Evolutionary conservation across 768 basidiomycete genomes (phyloP), one percentile per base, ranked within the genome.

Genomic region (Boletus rex-veris): DNA sequence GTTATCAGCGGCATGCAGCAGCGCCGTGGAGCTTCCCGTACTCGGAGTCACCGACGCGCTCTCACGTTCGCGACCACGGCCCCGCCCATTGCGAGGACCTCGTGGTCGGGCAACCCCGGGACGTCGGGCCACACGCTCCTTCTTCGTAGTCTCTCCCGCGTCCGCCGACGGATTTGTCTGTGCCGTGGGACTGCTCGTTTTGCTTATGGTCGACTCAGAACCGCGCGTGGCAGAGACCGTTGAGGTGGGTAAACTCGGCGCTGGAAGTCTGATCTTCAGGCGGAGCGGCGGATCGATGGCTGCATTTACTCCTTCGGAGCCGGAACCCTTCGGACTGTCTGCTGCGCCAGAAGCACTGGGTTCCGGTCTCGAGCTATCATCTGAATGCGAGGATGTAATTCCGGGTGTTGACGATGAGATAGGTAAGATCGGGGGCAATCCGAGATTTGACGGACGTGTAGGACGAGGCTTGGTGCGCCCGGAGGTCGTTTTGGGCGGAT

Each of bases 381-480:
- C 28, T 9, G 33, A 49, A 28, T 3, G 41, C 2, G 15, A 9
- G 31, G 45, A 7, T 9, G 12, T 18, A 5, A 28, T 19, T 36
- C 19, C 21, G 11, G 36, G 1, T 28, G 53, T 37, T 3, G 56
- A 40, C 43, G 51, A 42, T 3, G 48, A 15, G 1, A 3, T 31
- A 14, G 57, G 41, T 3, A 39, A 48, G 44, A 55, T 24, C 1
- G 54, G 55, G 12, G 52, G 45, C 7, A 48, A n/a, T 7, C 52
- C 36, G 0, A 62, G 54, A 26, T 52, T 66, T 3, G 69, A 71
- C 5, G 59, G 50, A 5, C 5, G 48, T 15, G 4, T 9, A 8
- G 58, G 57, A 16, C 48, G 55, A 37, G 51, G 35, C 24, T 31
- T 52, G 16, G 35, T 36, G 33, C 28, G 45, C 18, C 18, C 16